phyloP scores from a whole-genome alignment of 345 rosid species.

The Hirschfeldia incana region DNA sequence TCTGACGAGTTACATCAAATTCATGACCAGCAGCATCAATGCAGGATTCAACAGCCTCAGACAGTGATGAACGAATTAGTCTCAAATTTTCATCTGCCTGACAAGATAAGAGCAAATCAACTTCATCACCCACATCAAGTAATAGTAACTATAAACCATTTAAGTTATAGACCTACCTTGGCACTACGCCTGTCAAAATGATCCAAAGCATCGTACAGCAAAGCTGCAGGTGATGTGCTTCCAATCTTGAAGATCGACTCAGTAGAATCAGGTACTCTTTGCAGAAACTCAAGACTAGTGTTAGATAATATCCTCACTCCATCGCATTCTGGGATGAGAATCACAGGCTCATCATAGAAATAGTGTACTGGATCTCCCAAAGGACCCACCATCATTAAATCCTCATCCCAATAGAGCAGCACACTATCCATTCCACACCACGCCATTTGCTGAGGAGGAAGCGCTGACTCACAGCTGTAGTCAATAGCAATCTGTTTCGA shows the following conservation, averaged over 20 bases:
- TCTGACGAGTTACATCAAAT: constrained; percentile 77
- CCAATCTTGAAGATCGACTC: constrained; percentile 93
- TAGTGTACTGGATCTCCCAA: constrained; percentile 76
- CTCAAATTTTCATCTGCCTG: constrained; percentile 99
- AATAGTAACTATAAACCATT: constrained; percentile 1
- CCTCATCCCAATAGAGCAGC: constrained; percentile 91
- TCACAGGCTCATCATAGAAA: constrained; percentile 80
- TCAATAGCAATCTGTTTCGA: constrained; percentile 53
- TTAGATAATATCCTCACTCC: constrained; percentile 94
- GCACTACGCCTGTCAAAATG: constrained; percentile 96
- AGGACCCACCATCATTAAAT: constrained; percentile 95
- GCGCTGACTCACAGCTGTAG: constrained; percentile 85
- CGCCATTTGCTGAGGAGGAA: constrained; percentile 94
- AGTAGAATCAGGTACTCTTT: constrained; percentile 94
- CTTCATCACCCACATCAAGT: neutral
- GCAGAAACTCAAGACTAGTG: constrained; percentile 85
- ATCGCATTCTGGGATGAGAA: constrained; percentile 93
- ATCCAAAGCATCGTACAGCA: constrained; percentile 91
- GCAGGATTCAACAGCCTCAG: constrained; percentile 95
- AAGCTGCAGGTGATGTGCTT: constrained; percentile 93
- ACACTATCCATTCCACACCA: constrained; percentile 99
- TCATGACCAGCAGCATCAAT: constrained; percentile 96
- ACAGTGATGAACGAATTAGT: constrained; percentile 78
- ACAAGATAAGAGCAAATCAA: constrained; percentile 32
- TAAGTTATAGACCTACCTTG: constrained; percentile 48